Conservation (phyloP, 2,329 filamentous ascomycete genomes). For the Cercospora sesami region DNA sequence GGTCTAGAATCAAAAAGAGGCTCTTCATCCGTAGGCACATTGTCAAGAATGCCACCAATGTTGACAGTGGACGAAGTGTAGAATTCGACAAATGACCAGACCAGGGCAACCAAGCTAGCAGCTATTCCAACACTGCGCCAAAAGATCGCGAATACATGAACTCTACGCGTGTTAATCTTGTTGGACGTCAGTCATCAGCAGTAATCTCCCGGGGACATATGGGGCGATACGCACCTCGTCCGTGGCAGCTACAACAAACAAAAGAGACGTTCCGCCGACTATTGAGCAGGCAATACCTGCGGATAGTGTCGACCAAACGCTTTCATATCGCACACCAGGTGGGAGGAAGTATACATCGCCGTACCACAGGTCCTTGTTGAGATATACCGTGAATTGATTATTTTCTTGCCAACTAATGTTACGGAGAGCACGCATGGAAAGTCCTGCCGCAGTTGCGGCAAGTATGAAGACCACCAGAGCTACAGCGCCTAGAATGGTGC, state of each 20-base stretch:
- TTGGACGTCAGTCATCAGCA: neutral
- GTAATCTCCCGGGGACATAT: neutral
- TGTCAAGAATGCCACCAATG: neutral
- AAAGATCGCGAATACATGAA: neutral
- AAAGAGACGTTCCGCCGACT: neutral
- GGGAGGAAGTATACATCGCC: neutral
- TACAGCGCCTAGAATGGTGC: neutral
- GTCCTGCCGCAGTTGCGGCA: neutral
- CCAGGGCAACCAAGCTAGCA: neutral
- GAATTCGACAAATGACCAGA: neutral
- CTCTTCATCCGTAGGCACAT: neutral
- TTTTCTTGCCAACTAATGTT: neutral
- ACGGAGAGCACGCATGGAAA: neutral
- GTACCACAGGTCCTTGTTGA: neutral
- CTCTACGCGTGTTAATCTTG: neutral
- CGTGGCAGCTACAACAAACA: neutral
- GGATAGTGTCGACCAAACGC: neutral
- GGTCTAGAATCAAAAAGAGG: neutral
- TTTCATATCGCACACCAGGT: neutral
- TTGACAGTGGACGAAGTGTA: neutral
- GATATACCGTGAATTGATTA: neutral
- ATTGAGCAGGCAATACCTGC: neutral
- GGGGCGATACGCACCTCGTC: neutral
- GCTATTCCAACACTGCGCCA: neutral
- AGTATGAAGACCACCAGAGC: neutral